Evolutionary conservation across 2,329 filamentous ascomycete genomes (phyloP).

Genomic region (Fusarium euwallaceae): DNA sequence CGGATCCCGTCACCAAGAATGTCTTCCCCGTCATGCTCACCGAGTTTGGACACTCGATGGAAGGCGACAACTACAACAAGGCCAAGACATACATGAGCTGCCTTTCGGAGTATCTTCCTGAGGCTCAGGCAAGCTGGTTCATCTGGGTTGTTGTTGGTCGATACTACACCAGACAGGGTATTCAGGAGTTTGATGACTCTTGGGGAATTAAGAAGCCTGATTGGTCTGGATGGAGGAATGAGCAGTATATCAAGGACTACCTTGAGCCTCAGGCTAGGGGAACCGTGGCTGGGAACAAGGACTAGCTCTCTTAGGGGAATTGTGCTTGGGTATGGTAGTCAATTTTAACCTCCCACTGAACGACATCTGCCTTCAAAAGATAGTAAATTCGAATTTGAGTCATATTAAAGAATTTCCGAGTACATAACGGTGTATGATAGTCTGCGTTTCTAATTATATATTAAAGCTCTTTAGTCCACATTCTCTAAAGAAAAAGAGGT

Average conservation of each 20-base stretch:
- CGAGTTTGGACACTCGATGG: constrained; percentile 67
- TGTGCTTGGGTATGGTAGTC: not conserved
- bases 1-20: constrained; percentile 53
- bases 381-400: not conserved
- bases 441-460: not conserved
- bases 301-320: not conserved
- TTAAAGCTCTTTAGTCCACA: not conserved
- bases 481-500: not conserved
- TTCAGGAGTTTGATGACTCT: constrained; percentile 67
- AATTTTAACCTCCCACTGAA: not conserved
- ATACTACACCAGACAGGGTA: constrained; percentile 68
- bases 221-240: constrained; percentile 65
- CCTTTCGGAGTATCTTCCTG: constrained; percentile 61
- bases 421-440: not conserved
- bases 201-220: constrained; percentile 69
- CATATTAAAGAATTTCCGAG: not conserved
- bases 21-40: constrained; percentile 59
- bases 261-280: not conserved
- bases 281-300: not conserved
- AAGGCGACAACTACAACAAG: constrained; percentile 52
- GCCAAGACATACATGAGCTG: constrained; percentile 64
- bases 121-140: constrained; percentile 66
- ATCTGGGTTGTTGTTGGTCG: constrained; percentile 70
- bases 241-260: constrained; percentile 54
- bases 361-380: not conserved